Conservation (phyloP, 257 asterid genomes). For the Nicotiana obtusifolia region DNA sequence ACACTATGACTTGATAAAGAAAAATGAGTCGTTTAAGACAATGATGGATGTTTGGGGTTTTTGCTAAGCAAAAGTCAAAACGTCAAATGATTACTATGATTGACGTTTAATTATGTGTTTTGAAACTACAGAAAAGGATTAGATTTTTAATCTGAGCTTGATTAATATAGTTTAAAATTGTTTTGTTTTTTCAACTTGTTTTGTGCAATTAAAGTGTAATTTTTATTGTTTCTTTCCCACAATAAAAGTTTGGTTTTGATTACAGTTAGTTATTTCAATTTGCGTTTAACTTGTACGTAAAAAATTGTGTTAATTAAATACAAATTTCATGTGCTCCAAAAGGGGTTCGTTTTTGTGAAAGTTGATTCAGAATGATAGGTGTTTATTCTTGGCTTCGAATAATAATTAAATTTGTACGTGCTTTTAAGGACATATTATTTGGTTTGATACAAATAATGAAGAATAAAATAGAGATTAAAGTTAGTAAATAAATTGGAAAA, state of each 20-base stretch:
- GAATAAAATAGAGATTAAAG: too few relatives aligned
- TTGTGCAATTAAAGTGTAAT: too few relatives aligned
- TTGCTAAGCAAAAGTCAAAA: background rate
- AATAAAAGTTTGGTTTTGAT: background rate
- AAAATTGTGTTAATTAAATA: background rate
- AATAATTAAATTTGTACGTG: too few relatives aligned
- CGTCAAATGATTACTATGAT: background rate
- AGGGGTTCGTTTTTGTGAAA: background rate
- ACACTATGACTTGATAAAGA: background rate
- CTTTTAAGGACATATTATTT: too few relatives aligned
- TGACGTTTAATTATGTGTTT: background rate
- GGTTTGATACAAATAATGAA: too few relatives aligned
- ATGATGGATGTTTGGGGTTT: background rate
- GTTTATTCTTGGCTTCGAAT: too few relatives aligned
- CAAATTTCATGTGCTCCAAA: background rate
- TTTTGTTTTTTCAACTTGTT: background rate
- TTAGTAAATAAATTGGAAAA: too few relatives aligned
- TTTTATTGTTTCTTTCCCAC: too few relatives aligned
- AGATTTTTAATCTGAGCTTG: background rate
- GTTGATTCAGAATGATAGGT: background rate
- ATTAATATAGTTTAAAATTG: background rate
- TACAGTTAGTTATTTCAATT: background rate
- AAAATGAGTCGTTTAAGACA: background rate
- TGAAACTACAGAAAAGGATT: background rate
- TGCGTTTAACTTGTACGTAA: background rate